Base-by-base conservation (phyloP, 768 basidiomycete species). In the Psilocybe sp. region DNA sequence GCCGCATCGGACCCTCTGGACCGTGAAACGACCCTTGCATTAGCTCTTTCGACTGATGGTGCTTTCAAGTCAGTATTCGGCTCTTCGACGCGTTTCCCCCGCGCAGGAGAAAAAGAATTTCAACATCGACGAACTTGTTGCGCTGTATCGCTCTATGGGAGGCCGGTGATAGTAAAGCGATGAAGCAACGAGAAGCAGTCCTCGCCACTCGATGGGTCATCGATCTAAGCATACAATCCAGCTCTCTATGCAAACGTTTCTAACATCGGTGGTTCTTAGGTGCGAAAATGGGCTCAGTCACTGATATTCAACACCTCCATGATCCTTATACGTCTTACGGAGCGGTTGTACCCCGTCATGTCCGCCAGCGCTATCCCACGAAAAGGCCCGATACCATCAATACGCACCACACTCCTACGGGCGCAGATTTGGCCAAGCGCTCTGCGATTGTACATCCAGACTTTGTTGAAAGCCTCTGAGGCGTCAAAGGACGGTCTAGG, bases 251-350 rank as follows among this genome's bases (percentile, higher is more conserved):
- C 40, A 19, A 32, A 6, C n/a, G 15, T 47, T 20, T 34, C 14
- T 18, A 31, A 16, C 28, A 36, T 14, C 37, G 7, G 16, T 19
- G 6, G n/a, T n/a, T n/a, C n/a, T 33, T 64, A 90, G 89, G 79
- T 92, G 18, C 77, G 97, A 1, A 96, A 92, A 89, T 94, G 92
- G 92, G 88, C 92, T 1, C 94, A 92, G 8, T 84, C 87, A 16
- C 79, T 94, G 16, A 98, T 96, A 0, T 97, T 98, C 75, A 94
- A 97, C 61, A 94, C 91, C 0, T 87, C 87, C 52, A 80, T 84
- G 8, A 72, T 98, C 7, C 79, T 91, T 49, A 84, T 94, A 0
- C 90, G 96, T 65, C 85, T 98, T 76, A 82, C 83, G 28, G 82
- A 87, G 1, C 67, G 95, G 1, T 68, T 90, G 13, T 80, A 82